Evolutionary conservation across 108 stramenopile genomes (phyloP), one percentile per base, ranked within the genome.

Genomic region (Nitzschia inconspicua): DNA sequence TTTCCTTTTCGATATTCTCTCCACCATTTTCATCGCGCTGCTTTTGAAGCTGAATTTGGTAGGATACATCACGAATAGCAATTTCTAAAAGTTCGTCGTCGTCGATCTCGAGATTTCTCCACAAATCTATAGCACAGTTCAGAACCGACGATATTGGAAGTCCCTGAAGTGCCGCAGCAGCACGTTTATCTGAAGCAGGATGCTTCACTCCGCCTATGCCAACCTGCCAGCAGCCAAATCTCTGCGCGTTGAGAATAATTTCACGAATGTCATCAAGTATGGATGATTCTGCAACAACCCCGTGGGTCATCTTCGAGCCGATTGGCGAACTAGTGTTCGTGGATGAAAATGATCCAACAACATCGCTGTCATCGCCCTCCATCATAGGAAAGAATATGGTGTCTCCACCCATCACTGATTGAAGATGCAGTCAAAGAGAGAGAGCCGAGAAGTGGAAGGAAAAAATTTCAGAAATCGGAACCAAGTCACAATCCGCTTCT

Each of bases 41-140:
- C 44, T 61, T 49, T 6, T 79, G 70, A 18, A 86, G 69, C 51
- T 82, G 63, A 22, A 93, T 93, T 61, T 93, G 86, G 55, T 72
- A 80, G 25, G 84, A 75, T 24, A 93, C 83, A 57, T 93, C 92
- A 39, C 66, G 58, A 18, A 93, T 82, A 23, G 86, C 88, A 44
- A 89, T 78, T 57, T 89, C 85, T 13, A 89, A 54, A 14, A 93
- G 63, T 47, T 93, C 88, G 49, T 89, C 88, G 57, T 93, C 92
- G 52, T 84, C 83, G 47, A 89, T 88, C 66, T 85, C 84, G 16
- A 82, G 53, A 28, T 80, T 75, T 46, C 85, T 68, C 92, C 92
- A 93, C 7, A 88, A 77, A 43, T 89, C 88, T 16, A 93, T 88
- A 25, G 65, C 84, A 66, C 82, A 78, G 47, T 86, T 83, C 22